Conservation (phyloP, 2,329 filamentous ascomycete genomes). For the Claviceps sp. region DNA sequence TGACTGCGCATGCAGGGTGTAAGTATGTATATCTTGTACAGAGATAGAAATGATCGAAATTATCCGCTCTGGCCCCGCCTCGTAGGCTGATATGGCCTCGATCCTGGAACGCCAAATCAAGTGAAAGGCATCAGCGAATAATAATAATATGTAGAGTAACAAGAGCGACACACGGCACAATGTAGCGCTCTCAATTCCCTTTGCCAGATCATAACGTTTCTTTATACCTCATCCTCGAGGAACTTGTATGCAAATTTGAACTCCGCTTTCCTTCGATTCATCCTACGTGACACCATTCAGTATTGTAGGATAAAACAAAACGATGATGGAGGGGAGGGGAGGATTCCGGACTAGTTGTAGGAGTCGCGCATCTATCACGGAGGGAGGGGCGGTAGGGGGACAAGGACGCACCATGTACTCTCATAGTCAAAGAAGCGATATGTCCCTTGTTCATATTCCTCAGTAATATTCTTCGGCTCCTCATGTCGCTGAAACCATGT, state of each 20-base stretch:
- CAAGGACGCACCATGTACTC: conserved; percentile 77
- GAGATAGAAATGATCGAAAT: neutral
- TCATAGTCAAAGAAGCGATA: conserved; percentile 99
- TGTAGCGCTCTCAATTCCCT: neutral
- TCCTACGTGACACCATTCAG: conserved; percentile 44
- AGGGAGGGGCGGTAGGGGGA: neutral
- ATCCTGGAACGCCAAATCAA: conserved; percentile 1
- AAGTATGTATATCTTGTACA: neutral
- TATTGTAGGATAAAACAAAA: conserved; percentile 8
- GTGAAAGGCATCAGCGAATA: neutral
- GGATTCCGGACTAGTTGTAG: neutral
- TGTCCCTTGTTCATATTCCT: conserved; percentile 96
- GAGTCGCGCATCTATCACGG: neutral
- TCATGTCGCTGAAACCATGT: conserved; percentile 99
- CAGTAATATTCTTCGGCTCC: conserved; percentile 95
- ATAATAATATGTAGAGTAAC: neutral
- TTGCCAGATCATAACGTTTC: neutral
- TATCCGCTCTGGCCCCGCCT: neutral
- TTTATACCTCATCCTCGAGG: conserved; percentile 75
- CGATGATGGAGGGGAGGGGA: no score
- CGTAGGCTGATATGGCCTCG: neutral
- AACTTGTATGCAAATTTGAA: conserved; percentile 99
- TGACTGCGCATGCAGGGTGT: neutral
- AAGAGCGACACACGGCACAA: neutral
- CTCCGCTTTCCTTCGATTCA: conserved; percentile 95